These are phyloP conservation scores for Curvularia sp. DNA, from an alignment of 2,329 filamentous ascomycete species.

Conservation along the genomic window DNA sequence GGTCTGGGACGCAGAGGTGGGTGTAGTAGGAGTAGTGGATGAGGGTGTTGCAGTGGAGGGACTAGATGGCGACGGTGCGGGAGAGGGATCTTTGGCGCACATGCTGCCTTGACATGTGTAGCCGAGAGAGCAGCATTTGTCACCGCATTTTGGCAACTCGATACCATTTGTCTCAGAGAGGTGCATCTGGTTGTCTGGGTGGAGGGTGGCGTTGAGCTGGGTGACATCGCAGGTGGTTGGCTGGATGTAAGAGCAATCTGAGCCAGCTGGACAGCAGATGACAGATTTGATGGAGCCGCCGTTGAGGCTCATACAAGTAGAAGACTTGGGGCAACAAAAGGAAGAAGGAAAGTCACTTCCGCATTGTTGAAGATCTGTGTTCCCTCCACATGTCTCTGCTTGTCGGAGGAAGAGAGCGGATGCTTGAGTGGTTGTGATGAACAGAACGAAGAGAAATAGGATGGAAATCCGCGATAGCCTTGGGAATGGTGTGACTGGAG, in stretches of 20 bases:
- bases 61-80: constrained; percentile 31
- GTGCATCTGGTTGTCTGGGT: constrained; percentile 69
- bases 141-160: constrained; percentile 64
- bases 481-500: constrained; percentile 33
- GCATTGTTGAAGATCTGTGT: constrained; percentile 60
- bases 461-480: constrained; percentile 45
- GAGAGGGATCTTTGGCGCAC: constrained; percentile 59
- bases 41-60: constrained; percentile 33
- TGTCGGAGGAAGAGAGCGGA: constrained; percentile 41
- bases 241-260: constrained; percentile 66
- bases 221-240: constrained; percentile 69
- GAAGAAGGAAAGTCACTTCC: constrained; percentile 62
- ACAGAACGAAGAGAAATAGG: constrained; percentile 40
- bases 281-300: constrained; percentile 68
- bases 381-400: constrained; percentile 58
- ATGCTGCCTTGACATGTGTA: constrained; percentile 65
- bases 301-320: constrained; percentile 65
- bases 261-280: constrained; percentile 70
- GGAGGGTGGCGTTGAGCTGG: constrained; percentile 64
- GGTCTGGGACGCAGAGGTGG: constrained; percentile 44
- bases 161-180: constrained; percentile 65
- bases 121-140: constrained; percentile 73
- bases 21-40: constrained; percentile 35
- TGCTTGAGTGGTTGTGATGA: constrained; percentile 34
- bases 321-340: constrained; percentile 69